A percentile compares a stretch with the other conserved stretches of the same genome.
Conservation (phyloP, 768 basidiomycete species). For the Clathrus columnatus region DNA sequence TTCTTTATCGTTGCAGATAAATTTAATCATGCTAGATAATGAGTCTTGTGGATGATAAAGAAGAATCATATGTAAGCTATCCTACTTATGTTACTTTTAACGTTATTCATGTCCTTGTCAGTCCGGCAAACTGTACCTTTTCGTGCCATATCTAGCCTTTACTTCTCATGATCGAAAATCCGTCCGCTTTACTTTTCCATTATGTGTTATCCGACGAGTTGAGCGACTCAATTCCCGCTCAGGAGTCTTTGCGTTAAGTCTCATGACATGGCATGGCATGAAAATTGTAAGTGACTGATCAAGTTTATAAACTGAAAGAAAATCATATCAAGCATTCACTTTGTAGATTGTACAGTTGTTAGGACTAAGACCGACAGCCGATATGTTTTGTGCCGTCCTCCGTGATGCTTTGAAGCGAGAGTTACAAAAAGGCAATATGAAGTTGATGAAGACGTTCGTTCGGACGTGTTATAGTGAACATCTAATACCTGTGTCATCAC, state of each 20-base stretch:
- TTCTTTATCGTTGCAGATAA: slow-evolving; percentile 72
- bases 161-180: slow-evolving; percentile 86
- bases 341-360: slow-evolving; percentile 83
- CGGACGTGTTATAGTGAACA: slow-evolving; percentile 92
- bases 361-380: slow-evolving; percentile 85
- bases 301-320: neutral
- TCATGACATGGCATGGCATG: slow-evolving; percentile 90
- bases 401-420: slow-evolving; percentile 86
- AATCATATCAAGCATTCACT: neutral
- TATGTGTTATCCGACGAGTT: slow-evolving; percentile 87
- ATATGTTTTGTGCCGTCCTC: slow-evolving; percentile 83
- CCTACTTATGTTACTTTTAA: slow-evolving; percentile 1
- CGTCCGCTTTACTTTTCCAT: slow-evolving; percentile 82
- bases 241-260: slow-evolving; percentile 91
- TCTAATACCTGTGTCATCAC: slow-evolving; percentile 52
- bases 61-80: slow-evolving; percentile 83
- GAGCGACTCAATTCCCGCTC: slow-evolving; percentile 89
- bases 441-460: slow-evolving; percentile 79
- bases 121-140: slow-evolving; percentile 86
- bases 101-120: slow-evolving; percentile 21
- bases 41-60: slow-evolving; percentile 72
- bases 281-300: slow-evolving; percentile 60
- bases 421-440: slow-evolving; percentile 88
- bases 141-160: slow-evolving; percentile 87
- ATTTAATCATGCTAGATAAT: slow-evolving; percentile 44